Evolutionary conservation across 106 monocot genomes (phyloP).

Genomic region (Apostasia ramifera): DNA sequence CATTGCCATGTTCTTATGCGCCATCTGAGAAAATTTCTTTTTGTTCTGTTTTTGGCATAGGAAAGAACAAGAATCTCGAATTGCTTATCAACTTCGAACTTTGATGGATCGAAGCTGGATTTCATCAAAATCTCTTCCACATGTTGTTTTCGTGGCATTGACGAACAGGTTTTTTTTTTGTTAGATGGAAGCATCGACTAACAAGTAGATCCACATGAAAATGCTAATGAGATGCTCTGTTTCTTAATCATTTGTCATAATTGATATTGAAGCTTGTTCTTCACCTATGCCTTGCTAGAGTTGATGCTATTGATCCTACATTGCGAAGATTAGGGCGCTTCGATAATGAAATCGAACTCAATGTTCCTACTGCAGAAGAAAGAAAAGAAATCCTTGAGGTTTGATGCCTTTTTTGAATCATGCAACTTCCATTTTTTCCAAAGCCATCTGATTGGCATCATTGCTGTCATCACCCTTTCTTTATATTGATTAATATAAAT

Average conservation of each 20-base stretch:
- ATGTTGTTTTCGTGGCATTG: constrained; percentile 18
- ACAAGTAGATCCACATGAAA: constrained; percentile 34
- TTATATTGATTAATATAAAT: no score
- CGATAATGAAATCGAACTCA: constrained; percentile 82
- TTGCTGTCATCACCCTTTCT: no score
- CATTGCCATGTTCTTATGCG: not conserved
- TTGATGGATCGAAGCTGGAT: constrained; percentile 78
- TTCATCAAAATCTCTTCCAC: constrained; percentile 27
- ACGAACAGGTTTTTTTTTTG: not conserved
- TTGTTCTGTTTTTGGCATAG: constrained; percentile 20
- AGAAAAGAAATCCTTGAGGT: constrained; percentile 80
- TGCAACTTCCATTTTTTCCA: no score
- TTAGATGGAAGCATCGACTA: constrained; percentile 22
- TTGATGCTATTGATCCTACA: constrained; percentile 74
- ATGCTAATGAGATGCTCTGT: not conserved
- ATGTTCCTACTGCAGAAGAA: constrained; percentile 71
- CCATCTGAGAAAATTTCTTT: not conserved
- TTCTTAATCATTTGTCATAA: not conserved
- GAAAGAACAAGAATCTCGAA: constrained; percentile 76
- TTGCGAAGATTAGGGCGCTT: constrained; percentile 83
- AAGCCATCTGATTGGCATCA: no score
- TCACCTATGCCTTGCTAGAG: constrained; percentile 4
- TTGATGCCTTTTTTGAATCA: not conserved
- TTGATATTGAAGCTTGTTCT: not conserved
- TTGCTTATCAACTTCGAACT: constrained; percentile 81